Base-by-base conservation (phyloP, 768 basidiomycete species). In the Kwoniella heveanensis region DNA sequence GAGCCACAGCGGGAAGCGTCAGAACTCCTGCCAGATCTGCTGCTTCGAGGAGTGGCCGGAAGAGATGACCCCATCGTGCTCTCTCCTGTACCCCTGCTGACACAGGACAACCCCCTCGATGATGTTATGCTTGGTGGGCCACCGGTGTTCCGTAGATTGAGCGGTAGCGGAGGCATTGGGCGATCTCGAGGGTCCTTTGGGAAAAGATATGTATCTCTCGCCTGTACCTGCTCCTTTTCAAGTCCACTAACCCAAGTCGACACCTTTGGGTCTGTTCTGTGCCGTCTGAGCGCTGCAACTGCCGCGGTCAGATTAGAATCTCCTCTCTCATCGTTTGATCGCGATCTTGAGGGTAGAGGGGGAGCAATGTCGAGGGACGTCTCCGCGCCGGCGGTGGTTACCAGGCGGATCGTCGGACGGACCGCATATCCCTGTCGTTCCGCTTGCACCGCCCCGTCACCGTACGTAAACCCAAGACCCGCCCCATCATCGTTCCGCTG, bases 201-300 rank as follows among this genome's bases (percentile, higher is more conserved):
- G 25, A 59, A 57, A 2, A 54, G 25, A 37, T 57, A 48, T 8
- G 47, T 21, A 2, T 50, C 49, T 22, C 30, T 50, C 39, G 29
- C 21, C 61, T 25, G 48, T 44, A n/a, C n/a, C n/a, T n/a, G n/a
- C n/a, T 13, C 32, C 9, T 48, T 50, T 52, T 26, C 54, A 19
- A 32, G 61, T 36, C 8, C 49, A 60, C 32, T 36, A 36, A 13
- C 32, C 39, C 39, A 44, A 44, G 39, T 9, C 21, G 62, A 67
- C 8, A 32, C 54, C 24, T 52, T 56, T 2, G 68, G 69, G 47
- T 70, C 69, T 2, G 69, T 70, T 26, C 66, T 51, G 52, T 70
- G 62, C 62, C 69, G 50, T 29, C 30, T 25, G 10, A 64, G 21
- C 12, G 61, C 56, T 22, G 69, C 64, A 26, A 62, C 29, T 19